A percentile compares a stretch with the other conserved stretches of the same genome.
These are phyloP conservation scores for Rutstroemia sydowiana DNA, from an alignment of 2,329 filamentous ascomycete species.

Conservation along the genomic window DNA sequence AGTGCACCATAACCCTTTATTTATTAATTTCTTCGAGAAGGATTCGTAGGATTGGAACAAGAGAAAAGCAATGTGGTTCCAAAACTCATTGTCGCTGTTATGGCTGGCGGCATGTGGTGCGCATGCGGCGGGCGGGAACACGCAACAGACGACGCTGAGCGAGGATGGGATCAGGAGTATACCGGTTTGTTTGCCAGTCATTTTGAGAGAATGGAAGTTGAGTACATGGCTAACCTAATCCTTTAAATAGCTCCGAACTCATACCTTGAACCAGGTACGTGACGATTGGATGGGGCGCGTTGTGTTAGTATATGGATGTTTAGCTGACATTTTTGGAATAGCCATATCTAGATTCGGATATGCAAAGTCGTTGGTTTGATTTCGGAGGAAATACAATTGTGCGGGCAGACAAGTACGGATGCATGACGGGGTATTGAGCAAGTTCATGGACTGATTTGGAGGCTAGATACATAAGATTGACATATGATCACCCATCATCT, in stretches of 20 bases:
- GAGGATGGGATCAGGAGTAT: conserved; percentile 52
- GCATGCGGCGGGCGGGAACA: conserved; percentile 27
- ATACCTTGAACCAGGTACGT: conserved; percentile 71
- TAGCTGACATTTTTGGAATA: conserved; percentile 34
- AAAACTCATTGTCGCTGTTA: conserved; percentile 22
- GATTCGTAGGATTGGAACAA: not conserved
- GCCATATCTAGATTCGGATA: conserved; percentile 96
- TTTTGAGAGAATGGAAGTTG: not conserved
- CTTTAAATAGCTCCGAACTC: conserved; percentile 65
- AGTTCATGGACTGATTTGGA: conserved; percentile 20
- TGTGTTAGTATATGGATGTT: not conserved
- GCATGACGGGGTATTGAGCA: not conserved
- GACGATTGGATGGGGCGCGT: not conserved
- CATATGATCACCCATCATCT: conserved; percentile 83
- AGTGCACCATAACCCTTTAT: too few species aligned
- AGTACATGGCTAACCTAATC: conserved; percentile 1
- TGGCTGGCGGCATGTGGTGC: conserved; percentile 31
- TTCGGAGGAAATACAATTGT: conserved; percentile 94
- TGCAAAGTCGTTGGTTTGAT: conserved; percentile 98
- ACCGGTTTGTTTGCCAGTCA: conserved; percentile 41
- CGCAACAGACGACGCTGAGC: conserved; percentile 27
- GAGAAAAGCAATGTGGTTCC: conserved; percentile 26
- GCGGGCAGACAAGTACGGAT: conserved; percentile 58
- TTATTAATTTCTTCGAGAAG: not conserved
- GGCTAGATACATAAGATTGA: conserved; percentile 79